Evolutionary conservation across 169 alveolate genomes (phyloP).

Genomic region (Miamiensis avidus): DNA sequence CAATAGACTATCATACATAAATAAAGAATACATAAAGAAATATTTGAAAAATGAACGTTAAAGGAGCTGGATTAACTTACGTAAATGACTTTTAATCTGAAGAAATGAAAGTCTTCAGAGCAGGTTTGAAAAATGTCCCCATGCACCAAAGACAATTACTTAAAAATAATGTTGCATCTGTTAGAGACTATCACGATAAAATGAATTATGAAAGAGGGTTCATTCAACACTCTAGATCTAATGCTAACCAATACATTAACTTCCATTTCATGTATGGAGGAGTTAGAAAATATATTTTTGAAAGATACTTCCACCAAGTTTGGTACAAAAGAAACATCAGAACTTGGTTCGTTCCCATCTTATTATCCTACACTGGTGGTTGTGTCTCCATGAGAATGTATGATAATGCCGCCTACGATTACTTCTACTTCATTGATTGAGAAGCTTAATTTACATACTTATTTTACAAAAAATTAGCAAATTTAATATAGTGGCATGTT

Average conservation of each 20-base stretch:
- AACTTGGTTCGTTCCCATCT: conserved; percentile 59
- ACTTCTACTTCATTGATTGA: conserved; percentile 76
- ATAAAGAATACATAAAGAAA: neutral
- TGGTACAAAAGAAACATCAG: conserved; percentile 58
- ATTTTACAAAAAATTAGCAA: too few relatives aligned
- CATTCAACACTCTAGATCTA: conserved; percentile 75
- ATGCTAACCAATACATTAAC: conserved; percentile 60
- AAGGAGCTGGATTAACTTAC: conserved; percentile 68
- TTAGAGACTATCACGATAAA: conserved; percentile 47
- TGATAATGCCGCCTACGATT: conserved; percentile 72
- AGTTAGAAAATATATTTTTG: conserved; percentile 55
- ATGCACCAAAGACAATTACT: conserved; percentile 47
- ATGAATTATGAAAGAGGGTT: conserved; percentile 59
- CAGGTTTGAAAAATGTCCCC: conserved; percentile 65
- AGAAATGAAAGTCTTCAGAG: conserved; percentile 69
- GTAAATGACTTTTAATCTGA: conserved; percentile 57
- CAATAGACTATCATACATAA: neutral
- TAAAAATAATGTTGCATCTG: conserved; percentile 48
- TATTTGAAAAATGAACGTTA: conserved; percentile 27
- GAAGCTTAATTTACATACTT: too few relatives aligned
- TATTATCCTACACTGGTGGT: conserved; percentile 43
- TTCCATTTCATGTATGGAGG: conserved; percentile 78
- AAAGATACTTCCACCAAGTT: conserved; percentile 59
- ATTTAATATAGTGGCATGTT: too few relatives aligned
- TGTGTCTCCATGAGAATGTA: conserved; percentile 68